Percentiles rank a stretch among this genome's conserved stretches.
phyloP scores from a whole-genome alignment of 495 filamentous ascomycete genomes.

The Collariella sp. region DNA sequence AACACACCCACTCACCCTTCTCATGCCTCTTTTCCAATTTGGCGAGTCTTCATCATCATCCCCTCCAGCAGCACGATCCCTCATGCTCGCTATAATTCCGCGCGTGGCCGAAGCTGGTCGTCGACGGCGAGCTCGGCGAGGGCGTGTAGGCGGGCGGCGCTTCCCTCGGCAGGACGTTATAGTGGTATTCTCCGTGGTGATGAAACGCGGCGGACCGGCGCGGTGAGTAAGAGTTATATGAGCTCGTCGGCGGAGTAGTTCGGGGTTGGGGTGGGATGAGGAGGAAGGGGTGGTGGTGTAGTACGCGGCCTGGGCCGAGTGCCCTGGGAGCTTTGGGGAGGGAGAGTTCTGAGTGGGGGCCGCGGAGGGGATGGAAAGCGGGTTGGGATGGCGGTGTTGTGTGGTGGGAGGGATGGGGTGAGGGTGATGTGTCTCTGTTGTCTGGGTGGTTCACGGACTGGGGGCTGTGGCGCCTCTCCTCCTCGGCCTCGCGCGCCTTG shows the following conservation, averaged over 20 bases:
- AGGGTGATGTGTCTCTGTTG: not conserved
- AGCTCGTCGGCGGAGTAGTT: conserved; percentile 9
- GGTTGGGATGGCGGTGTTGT: conserved; percentile 1
- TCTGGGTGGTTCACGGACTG: not conserved
- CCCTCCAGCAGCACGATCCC: conserved; percentile 4
- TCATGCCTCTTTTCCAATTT: conserved; percentile 28
- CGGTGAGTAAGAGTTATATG: conserved; percentile 20
- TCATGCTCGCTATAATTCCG: conserved; percentile 38
- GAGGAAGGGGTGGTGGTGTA: conserved; percentile 18
- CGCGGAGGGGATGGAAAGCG: not conserved
- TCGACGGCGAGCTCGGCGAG: conserved; percentile 26
- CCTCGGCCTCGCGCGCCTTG: conserved; percentile 34
- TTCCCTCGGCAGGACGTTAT: conserved; percentile 29
- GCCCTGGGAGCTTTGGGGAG: too few species aligned
- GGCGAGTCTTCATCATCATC: not conserved
- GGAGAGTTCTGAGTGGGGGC: not conserved
- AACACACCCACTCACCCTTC: conserved; percentile 15
- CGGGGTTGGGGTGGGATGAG: conserved; percentile 15
- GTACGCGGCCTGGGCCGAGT: conserved; percentile 15
- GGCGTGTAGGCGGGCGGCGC: conserved; percentile 42
- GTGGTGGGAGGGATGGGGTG: conserved; percentile 3
- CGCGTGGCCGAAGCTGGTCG: conserved; percentile 1
- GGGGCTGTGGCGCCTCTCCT: conserved; percentile 20
- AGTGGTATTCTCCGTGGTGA: too few species aligned
- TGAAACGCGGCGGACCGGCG: conserved; percentile 1